Base-by-base conservation (phyloP, 2,329 filamentous ascomycete species). In the Bipolaris sorokiniana region DNA sequence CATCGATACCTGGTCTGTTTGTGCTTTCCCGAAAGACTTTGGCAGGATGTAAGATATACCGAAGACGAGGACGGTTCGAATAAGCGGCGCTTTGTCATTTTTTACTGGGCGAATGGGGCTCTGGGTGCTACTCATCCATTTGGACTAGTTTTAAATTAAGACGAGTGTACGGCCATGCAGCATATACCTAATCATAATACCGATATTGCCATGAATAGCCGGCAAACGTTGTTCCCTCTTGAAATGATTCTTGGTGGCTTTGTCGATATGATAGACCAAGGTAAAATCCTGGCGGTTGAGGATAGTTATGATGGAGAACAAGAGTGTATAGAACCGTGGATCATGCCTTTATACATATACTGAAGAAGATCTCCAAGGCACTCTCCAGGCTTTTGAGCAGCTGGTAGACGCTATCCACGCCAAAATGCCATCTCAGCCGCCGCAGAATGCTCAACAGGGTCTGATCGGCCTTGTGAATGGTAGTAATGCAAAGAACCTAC, bases 91-190 rank as follows among this genome's bases (percentile, higher is more conserved):
- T 62, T 42, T 51, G 16, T 62, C 28, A 37, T 13, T 34, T 33
- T 62, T 3, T 62, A 59, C 18, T 37, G 37, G 40, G 55, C 52
- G 13, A 58, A 50, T 31, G 11, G 49, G 49, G 52, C 51, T 11
- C 42, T 58, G 18, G 36, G 34, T 46, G 41, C 55, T 2, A 56
- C 36, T 56, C 45, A 56, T 56, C 59, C 48, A n/a, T 28, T 61
- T 22, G 61, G 54, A n/a, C 52, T 61, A 5, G 31, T 58, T 42
- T 33, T 61, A 10, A 44, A 63, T 54, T 49, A 58, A 56, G 48
- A 51, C 16, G 41, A 54, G 16, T 7, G 11, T 16, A 59, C 48
- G 45, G 56, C 52, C 26, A 57, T 59, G 56, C 59, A 57, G 26
- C 56, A 62, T 50, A 59, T 47, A 40, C 46, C 49, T 22, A 52